Base-by-base conservation (phyloP, 163 green algal species). In the Scenedesmus sp. region DNA sequence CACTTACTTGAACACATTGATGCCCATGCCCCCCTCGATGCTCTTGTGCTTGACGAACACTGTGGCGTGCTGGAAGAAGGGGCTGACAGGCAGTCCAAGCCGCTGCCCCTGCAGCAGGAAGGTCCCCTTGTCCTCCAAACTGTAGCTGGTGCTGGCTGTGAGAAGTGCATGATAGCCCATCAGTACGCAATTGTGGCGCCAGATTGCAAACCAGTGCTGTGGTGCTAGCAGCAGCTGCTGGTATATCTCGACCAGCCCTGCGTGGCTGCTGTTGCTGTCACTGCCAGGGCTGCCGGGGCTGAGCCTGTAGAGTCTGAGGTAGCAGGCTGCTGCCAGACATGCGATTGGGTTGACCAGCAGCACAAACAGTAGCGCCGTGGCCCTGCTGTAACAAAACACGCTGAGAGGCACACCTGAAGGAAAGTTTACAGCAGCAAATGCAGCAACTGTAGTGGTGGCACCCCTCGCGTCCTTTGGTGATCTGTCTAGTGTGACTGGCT, bases 1-100 rank as follows among this genome's bases (percentile, higher is more conserved):
- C n/a, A 53, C 81, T 43, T 49, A 92, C 87, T 65, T 91, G 68
- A 88, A 89, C 30, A 93, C 59, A 40, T 92, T 70, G 80, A 93
- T 93, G 33, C 87, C 91, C 91, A 93, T 90, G 24, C 91, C 91
- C 12, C 91, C 91, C 61, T 94, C 91, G 33, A 94, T 46, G 6
- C 30, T 61, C 24, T 61, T 81, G 84, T 94, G 91, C 91, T 94
- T 94, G 2, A 91, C 91, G 76, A 91, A 89, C 46, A 94, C 79
- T 20, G 26, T 35, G 16, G 84, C 59, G 30, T 56, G 78, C 10
- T 15, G 35, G 42, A 81, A 42, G 40, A 80, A 90, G 59, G 90
- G 90, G 13, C 51, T 65, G 15, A 93, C 90, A 42, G 90, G 84
- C 76, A 93, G 84, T 3, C 90, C 90, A 43, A 91, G 61, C 26